Evolutionary conservation across 179 eudicot species (phyloP).

Genomic region (Beta macrorhiza): DNA sequence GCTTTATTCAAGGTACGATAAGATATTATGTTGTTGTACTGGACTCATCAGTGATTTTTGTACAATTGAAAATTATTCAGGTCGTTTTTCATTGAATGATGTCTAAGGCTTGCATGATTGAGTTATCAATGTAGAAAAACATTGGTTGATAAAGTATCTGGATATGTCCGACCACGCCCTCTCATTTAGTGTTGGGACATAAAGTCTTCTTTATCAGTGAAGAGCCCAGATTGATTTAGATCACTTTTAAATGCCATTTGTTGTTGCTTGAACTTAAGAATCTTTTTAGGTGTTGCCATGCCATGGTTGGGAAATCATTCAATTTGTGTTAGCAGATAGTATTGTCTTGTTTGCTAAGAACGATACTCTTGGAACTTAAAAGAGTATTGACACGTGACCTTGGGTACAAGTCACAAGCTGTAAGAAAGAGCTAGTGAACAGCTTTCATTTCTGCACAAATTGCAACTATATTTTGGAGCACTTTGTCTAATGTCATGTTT

Average conservation of each 20-base stretch:
- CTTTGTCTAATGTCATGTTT: slow-evolving; percentile 15
- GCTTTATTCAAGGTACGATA: background rate
- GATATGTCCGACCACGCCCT: background rate
- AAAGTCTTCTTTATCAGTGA: background rate
- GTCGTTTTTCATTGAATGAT: background rate
- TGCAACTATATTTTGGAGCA: background rate
- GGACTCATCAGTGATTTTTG: background rate
- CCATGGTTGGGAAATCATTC: background rate
- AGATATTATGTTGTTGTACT: background rate
- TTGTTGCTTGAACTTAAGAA: background rate
- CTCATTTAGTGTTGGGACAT: background rate
- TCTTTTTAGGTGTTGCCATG: background rate
- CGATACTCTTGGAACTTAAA: background rate
- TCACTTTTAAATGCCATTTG: background rate
- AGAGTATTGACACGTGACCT: background rate
- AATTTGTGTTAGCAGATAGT: background rate
- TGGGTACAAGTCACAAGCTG: background rate
- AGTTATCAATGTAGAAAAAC: background rate
- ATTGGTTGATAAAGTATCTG: background rate
- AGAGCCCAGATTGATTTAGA: background rate
- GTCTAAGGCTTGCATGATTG: background rate
- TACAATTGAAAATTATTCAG: background rate
- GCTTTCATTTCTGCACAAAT: background rate
- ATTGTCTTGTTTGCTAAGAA: background rate
- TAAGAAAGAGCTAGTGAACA: background rate